Evolutionary conservation across 208 protist genomes (phyloP).

Genomic region (Lotmaria passim): DNA sequence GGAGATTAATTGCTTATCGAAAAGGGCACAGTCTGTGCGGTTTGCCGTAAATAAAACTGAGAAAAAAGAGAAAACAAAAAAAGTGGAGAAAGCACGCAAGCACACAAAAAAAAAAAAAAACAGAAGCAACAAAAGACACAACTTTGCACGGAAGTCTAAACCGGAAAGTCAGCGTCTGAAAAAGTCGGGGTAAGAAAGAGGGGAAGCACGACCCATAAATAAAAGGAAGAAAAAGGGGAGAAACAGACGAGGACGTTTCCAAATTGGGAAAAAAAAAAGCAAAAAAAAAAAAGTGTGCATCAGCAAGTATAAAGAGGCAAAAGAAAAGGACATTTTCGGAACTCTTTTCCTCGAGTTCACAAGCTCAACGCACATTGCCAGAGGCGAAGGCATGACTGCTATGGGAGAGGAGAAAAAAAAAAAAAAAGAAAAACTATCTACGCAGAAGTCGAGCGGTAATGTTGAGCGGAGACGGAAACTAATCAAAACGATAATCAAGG

Average conservation of each 20-base stretch:
- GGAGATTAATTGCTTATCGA: neutral
- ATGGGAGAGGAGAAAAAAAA: neutral
- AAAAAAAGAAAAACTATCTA: neutral
- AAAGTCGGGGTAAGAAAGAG: no score
- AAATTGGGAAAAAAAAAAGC: constrained; percentile 1
- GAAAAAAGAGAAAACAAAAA: neutral
- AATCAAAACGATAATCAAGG: neutral
- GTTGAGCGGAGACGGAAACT: neutral
- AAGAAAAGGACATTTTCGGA: constrained; percentile 5
- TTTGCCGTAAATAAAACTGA: neutral
- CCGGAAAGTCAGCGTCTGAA: no score
- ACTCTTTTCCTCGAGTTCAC: neutral
- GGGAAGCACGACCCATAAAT: no score
- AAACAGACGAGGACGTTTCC: neutral
- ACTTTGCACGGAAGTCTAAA: constrained; percentile 1
- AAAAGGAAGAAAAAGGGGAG: neutral
- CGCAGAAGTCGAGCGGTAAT: neutral
- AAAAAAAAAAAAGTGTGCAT: constrained; percentile 7
- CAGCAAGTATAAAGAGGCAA: neutral
- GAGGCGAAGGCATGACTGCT: neutral
- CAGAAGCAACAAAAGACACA: neutral
- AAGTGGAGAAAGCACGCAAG: neutral
- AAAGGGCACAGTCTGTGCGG: neutral
- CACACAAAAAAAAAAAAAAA: neutral
- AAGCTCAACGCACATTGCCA: neutral